phyloP scores from a whole-genome alignment of 1,284 basidiomycete species.

The Erythrobasidium hasegawianum region DNA sequence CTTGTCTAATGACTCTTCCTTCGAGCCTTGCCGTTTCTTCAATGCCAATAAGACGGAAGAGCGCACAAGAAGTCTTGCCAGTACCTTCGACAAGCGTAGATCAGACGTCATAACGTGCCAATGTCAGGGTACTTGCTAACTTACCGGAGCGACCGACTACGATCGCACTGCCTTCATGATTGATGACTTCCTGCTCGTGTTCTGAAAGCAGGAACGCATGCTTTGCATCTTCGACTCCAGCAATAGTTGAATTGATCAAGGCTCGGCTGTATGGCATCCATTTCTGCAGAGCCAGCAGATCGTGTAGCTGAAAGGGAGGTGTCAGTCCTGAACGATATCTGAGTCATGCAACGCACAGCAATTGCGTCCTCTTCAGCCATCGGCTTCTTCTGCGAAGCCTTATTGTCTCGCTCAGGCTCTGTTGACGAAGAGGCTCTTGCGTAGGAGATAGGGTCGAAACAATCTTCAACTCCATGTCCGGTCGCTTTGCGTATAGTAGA shows the following conservation, averaged over 20 bases:
- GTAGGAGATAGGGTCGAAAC: constrained; percentile 13
- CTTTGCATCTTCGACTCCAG: constrained; percentile 54
- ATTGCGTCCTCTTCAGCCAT: no score
- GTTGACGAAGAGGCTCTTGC: constrained; percentile 29
- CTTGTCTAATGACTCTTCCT: constrained; percentile 60
- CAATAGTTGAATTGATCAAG: constrained; percentile 51
- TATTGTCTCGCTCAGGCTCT: constrained; percentile 31
- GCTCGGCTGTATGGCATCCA: constrained; percentile 60
- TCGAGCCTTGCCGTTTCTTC: not conserved
- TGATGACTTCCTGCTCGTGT: constrained; percentile 61
- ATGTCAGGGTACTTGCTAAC: constrained; percentile 55
- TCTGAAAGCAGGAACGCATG: constrained; percentile 59
- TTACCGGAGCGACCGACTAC: constrained; percentile 71
- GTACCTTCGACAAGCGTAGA: no score
- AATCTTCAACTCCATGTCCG: constrained; percentile 31
- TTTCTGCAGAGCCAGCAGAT: constrained; percentile 59
- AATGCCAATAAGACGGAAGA: constrained; percentile 30
- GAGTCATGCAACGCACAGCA: no score
- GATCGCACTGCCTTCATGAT: constrained; percentile 61
- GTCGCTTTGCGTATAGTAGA: constrained; percentile 31
- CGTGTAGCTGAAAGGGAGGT: constrained; percentile 51
- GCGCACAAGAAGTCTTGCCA: constrained; percentile 8
- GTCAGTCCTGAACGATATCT: no score
- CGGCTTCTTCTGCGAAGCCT: not conserved
- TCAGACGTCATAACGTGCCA: no score